These are phyloP conservation scores for Ophiostoma angusticollis DNA, from an alignment of 2,329 filamentous ascomycete genomes.

Conservation along the genomic window DNA sequence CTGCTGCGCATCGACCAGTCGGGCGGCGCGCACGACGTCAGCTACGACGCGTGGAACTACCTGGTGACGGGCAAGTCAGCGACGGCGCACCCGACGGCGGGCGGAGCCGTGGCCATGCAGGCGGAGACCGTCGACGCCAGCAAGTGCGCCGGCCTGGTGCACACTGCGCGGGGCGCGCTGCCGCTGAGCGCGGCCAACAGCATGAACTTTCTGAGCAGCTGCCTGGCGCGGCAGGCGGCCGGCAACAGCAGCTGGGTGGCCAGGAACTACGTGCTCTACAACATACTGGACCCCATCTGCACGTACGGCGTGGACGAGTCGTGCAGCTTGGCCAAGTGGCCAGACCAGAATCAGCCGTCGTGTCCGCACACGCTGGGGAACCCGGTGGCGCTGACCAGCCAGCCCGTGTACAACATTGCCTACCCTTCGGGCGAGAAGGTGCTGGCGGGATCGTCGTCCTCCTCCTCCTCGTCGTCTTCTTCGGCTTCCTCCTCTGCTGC, in stretches of 20 bases:
- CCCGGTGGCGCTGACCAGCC: constrained; percentile 21
- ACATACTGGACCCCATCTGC: constrained; percentile 37
- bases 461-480: too few relatives aligned
- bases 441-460: constrained; percentile 20
- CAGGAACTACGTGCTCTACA: constrained; percentile 35
- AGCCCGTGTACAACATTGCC: constrained; percentile 33
- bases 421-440: constrained; percentile 33
- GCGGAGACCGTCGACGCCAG: constrained; percentile 30
- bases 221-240: constrained; percentile 22
- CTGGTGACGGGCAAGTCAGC: constrained; percentile 34
- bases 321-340: constrained; percentile 32
- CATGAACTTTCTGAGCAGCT: constrained; percentile 39
- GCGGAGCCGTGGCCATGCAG: constrained; percentile 35
- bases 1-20: constrained; percentile 46
- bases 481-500: too few relatives aligned
- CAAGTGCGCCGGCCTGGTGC: constrained; percentile 35
- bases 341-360: constrained; percentile 29
- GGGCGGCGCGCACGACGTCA: constrained; percentile 42
- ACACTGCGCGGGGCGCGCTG: constrained; percentile 23
- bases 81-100: constrained; percentile 29
- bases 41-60: constrained; percentile 48
- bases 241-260: constrained; percentile 31
- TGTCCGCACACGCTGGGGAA: constrained; percentile 31
- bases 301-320: constrained; percentile 32
- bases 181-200: constrained; percentile 33